A percentile compares a stretch with the other conserved stretches of the same genome.
Conservation (phyloP, 768 basidiomycete species). For the Kwoniella heveanensis region DNA sequence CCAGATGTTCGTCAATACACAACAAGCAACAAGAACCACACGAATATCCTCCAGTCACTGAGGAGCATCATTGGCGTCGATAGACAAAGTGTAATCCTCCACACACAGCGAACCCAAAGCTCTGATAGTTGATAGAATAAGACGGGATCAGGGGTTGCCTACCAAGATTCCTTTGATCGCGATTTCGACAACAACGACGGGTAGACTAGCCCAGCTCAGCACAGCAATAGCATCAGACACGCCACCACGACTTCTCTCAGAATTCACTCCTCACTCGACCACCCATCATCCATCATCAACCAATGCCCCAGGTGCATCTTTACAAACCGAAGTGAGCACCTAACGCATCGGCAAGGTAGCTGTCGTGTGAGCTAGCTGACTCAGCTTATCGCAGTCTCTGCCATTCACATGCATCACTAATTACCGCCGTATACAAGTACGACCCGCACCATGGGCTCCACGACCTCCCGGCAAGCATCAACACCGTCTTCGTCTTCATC, state of each 20-base stretch:
- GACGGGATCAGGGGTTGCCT: too few relatives aligned
- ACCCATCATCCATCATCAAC: background rate
- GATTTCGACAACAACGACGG: background rate
- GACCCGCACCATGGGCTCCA: slow-evolving; percentile 19
- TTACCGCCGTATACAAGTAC: background rate
- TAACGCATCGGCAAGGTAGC: too few relatives aligned
- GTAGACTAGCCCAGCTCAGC: background rate
- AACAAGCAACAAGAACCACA: too few relatives aligned
- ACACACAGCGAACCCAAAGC: too few relatives aligned
- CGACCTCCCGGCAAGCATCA: slow-evolving; percentile 15
- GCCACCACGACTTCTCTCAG: background rate
- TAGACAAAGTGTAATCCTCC: too few relatives aligned
- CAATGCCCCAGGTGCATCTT: background rate
- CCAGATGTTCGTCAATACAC: too few relatives aligned
- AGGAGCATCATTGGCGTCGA: too few relatives aligned
- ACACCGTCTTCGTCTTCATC: background rate
- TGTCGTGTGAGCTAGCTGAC: background rate
- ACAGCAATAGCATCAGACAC: background rate
- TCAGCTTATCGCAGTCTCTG: background rate
- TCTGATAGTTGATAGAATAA: background rate
- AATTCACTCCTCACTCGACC: too few relatives aligned
- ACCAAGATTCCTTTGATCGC: background rate
- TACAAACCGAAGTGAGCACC: too few relatives aligned
- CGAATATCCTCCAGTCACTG: too few relatives aligned
- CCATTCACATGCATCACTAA: background rate